A percentile compares a stretch with the other conserved stretches of the same genome.
Conservation (phyloP, 1,284 basidiomycete species). For the Cerioporus squamosus region DNA sequence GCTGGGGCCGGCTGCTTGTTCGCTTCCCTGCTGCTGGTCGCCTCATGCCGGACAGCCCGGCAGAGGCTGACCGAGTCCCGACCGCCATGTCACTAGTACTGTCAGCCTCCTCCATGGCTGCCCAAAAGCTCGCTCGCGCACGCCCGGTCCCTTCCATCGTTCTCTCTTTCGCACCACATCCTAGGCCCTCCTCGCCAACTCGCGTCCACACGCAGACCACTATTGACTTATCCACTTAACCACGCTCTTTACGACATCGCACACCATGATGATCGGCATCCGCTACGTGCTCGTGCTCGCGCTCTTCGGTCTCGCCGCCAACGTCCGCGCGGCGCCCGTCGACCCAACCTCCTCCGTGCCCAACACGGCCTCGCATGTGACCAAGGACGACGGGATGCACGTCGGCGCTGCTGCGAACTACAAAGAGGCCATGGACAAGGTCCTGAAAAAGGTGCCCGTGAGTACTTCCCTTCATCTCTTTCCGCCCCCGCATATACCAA, state of each 20-base stretch:
- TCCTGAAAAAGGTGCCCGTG: neutral
- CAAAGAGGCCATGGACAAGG: too few relatives aligned
- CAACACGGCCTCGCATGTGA: neutral
- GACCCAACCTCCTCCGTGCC: too few relatives aligned
- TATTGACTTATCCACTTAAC: neutral
- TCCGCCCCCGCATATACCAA: neutral
- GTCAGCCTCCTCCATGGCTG: too few relatives aligned
- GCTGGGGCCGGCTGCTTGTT: too few relatives aligned
- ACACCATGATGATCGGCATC: constrained; percentile 9
- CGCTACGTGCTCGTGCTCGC: constrained; percentile 6
- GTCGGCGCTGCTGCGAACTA: neutral
- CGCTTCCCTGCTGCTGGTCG: too few relatives aligned
- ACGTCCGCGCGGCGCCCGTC: neutral
- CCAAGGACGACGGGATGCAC: neutral
- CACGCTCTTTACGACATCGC: neutral
- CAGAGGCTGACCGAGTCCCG: too few relatives aligned
- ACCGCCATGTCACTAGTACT: too few relatives aligned
- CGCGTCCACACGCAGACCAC: neutral
- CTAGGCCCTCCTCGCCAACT: neutral
- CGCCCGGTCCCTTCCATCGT: too few relatives aligned
- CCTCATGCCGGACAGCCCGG: too few relatives aligned
- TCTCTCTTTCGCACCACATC: too few relatives aligned
- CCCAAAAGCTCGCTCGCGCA: too few relatives aligned
- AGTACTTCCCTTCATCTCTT: neutral
- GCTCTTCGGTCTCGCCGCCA: constrained; percentile 4